Percentiles rank a stretch among this genome's conserved stretches.
Conservation (phyloP, 2,329 filamentous ascomycete species). For the Cordyceps farinosa region DNA sequence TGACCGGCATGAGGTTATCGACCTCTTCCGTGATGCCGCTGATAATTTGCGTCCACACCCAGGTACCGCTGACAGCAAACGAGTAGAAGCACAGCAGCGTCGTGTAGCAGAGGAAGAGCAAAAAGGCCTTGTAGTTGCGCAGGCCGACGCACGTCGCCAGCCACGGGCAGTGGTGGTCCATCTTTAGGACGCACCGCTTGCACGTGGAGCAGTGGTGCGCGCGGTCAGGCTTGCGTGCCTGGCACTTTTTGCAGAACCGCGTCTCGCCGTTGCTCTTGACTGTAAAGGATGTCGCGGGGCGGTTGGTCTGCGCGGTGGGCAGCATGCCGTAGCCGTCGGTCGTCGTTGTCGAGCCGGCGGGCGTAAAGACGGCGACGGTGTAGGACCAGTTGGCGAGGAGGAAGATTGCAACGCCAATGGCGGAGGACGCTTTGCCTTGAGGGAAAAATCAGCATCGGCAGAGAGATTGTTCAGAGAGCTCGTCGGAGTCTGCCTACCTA, state of each 20-base stretch:
- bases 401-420: conserved; percentile 69
- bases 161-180: conserved; percentile 99
- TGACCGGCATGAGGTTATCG: conserved; percentile 79
- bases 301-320: conserved; percentile 55
- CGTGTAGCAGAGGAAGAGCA: conserved; percentile 88
- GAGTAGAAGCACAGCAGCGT: conserved; percentile 79
- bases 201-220: conserved; percentile 97
- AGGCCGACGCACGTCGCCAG: conserved; percentile 92
- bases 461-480: neutral
- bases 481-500: conserved; percentile 45
- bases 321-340: conserved; percentile 72
- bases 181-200: conserved; percentile 91
- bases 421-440: conserved; percentile 53
- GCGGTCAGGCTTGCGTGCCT: conserved; percentile 89
- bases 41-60: conserved; percentile 83
- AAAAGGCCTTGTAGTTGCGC: conserved; percentile 91
- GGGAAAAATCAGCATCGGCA: neutral
- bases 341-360: conserved; percentile 70
- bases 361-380: conserved; percentile 87
- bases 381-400: conserved; percentile 82
- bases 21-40: conserved; percentile 61
- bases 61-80: conserved; percentile 72
- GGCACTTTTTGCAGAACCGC: conserved; percentile 96
- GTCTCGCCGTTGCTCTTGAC: conserved; percentile 86
- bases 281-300: conserved; percentile 68